Percentiles rank a stretch among this genome's conserved stretches.
phyloP scores from a whole-genome alignment of 139 green algal genomes.

The Medakamo hakoo region DNA sequence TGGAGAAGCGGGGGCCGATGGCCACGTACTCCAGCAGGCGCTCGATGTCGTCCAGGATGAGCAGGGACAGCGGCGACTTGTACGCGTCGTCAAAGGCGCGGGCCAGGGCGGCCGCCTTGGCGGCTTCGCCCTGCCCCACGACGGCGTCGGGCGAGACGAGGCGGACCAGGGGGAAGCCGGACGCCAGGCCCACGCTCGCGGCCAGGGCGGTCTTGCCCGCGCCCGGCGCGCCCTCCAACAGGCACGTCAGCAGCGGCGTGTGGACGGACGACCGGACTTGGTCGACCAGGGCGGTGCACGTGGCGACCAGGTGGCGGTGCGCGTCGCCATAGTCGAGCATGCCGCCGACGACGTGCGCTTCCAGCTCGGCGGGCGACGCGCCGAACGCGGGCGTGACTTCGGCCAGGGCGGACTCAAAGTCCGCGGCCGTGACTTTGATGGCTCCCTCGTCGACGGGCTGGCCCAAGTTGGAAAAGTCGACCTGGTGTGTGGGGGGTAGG shows the following conservation, averaged over 20 bases:
- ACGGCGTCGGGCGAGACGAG: constrained; percentile 67
- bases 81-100: constrained; percentile 93
- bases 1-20: constrained; percentile 93
- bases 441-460: constrained; percentile 85
- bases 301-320: constrained; percentile 60
- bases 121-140: constrained; percentile 70
- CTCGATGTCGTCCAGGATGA: constrained; percentile 96
- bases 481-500: no score
- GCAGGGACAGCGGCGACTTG: constrained; percentile 67
- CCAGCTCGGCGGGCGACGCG: constrained; percentile 61
- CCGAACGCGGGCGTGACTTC: constrained; percentile 96
- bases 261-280: constrained; percentile 59
- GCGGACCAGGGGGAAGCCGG: constrained; percentile 88
- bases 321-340: constrained; percentile 68
- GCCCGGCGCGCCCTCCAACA: constrained; percentile 73
- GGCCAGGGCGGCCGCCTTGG: constrained; percentile 53
- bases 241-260: constrained; percentile 69
- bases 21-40: constrained; percentile 92
- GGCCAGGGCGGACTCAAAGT: constrained; percentile 77
- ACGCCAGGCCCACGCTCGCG: constrained; percentile 65
- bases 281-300: constrained; percentile 31
- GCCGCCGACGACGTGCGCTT: constrained; percentile 68
- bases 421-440: constrained; percentile 68
- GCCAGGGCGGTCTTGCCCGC: constrained; percentile 91
- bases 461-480: constrained; percentile 72